Evolutionary conservation across 192 early-diverging fungal genomes (phyloP).

Genomic region (Coemansia sp.): DNA sequence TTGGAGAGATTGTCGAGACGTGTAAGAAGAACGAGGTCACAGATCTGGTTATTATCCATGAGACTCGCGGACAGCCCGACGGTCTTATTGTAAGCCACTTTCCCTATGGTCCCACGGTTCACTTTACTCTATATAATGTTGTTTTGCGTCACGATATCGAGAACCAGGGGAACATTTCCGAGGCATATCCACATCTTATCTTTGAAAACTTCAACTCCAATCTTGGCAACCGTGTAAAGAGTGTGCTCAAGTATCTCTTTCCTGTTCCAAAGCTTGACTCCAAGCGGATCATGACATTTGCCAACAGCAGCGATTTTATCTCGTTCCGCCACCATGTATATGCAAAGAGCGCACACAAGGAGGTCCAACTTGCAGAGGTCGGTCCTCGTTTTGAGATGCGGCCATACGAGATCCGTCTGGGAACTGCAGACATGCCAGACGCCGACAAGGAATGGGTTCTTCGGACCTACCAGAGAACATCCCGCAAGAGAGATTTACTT

Average conservation of each 20-base stretch:
- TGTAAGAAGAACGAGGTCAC: constrained; percentile 93
- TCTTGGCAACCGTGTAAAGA: constrained; percentile 78
- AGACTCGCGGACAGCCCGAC: constrained; percentile 95
- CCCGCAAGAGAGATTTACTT: constrained; percentile 76
- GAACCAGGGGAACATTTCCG: constrained; percentile 94
- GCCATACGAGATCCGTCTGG: constrained; percentile 93
- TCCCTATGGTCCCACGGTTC: constrained; percentile 97
- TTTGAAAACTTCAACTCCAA: constrained; percentile 92
- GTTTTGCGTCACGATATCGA: constrained; percentile 97
- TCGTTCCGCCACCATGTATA: constrained; percentile 98
- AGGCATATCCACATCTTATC: constrained; percentile 96
- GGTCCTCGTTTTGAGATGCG: constrained; percentile 98
- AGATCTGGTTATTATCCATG: constrained; percentile 93
- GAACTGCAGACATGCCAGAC: constrained; percentile 89
- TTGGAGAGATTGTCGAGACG: constrained; percentile 94
- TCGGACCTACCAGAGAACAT: constrained; percentile 85
- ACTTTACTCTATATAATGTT: constrained; percentile 97
- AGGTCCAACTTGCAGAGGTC: constrained; percentile 93
- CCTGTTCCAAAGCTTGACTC: constrained; percentile 96
- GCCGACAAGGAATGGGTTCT: constrained; percentile 98
- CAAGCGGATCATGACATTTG: constrained; percentile 96
- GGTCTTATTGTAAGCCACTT: constrained; percentile 93
- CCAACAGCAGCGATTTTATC: constrained; percentile 95
- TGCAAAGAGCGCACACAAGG: constrained; percentile 82
- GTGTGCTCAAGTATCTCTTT: constrained; percentile 94